A percentile compares a stretch with the other conserved stretches of the same genome.
Evolutionary conservation across 2,329 filamentous ascomycete species (phyloP).

Genomic region (Phoma sp.): DNA sequence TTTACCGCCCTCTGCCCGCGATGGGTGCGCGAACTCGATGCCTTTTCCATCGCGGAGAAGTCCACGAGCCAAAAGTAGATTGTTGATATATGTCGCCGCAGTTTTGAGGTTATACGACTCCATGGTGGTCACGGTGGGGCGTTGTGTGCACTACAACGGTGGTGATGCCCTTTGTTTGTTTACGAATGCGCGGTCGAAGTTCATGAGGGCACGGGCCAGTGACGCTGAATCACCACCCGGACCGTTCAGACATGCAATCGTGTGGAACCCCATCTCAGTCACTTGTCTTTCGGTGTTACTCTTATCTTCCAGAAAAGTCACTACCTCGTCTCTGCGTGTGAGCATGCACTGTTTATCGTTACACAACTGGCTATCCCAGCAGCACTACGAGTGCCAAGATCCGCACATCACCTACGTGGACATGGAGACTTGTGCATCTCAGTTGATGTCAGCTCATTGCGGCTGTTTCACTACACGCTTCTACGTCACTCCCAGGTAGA

Average conservation of each 20-base stretch:
- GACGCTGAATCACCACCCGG: neutral
- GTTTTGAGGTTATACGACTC: conserved; percentile 63
- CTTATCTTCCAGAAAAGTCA: too few species aligned
- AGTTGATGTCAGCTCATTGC: neutral
- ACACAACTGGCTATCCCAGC: too few species aligned
- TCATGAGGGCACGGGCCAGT: conserved; percentile 5
- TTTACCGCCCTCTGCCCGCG: conserved; percentile 66
- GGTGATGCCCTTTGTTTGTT: conserved; percentile 13
- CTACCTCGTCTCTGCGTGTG: too few species aligned
- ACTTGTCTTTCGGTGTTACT: too few species aligned
- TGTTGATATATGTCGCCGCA: conserved; percentile 70
- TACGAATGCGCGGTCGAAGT: conserved; percentile 12
- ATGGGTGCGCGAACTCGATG: conserved; percentile 83
- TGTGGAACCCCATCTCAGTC: neutral
- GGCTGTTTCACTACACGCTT: neutral
- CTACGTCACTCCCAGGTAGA: too few species aligned
- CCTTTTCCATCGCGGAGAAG: conserved; percentile 68
- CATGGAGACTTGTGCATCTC: neutral
- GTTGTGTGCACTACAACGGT: conserved; percentile 11
- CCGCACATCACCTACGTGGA: too few species aligned
- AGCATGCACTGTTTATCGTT: too few species aligned
- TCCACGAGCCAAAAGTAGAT: conserved; percentile 68
- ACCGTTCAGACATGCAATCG: neutral
- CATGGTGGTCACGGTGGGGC: conserved; percentile 42
- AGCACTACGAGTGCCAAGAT: too few species aligned